Evolutionary conservation across 306 rosid genomes (phyloP).

Genomic region (Cucumis cinereus): DNA sequence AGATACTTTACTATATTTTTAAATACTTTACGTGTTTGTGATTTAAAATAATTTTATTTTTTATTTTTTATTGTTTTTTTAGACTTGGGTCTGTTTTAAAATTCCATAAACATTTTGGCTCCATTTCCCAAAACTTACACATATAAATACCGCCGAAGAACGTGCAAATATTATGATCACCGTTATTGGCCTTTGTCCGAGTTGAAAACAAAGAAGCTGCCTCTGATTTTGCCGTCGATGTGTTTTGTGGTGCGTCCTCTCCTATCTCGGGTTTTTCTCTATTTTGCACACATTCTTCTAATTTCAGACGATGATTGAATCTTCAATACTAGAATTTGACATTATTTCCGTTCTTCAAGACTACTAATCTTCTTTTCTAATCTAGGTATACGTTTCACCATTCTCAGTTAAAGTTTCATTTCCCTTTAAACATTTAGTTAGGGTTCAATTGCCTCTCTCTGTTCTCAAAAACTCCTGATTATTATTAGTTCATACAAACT

Average conservation of each 20-base stretch:
- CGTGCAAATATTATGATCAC: neutral
- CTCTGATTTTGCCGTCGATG: neutral
- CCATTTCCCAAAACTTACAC: neutral
- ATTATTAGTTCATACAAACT: neutral
- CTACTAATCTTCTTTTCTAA: neutral
- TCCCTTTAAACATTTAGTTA: neutral
- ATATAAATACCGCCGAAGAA: too few relatives aligned
- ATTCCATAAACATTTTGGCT: neutral
- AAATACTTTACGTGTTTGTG: too few relatives aligned
- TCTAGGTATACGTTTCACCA: too few relatives aligned
- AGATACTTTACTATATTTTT: too few relatives aligned
- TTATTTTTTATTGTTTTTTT: too few relatives aligned
- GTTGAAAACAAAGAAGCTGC: neutral
- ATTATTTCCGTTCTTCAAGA: neutral
- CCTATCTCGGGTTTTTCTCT: neutral
- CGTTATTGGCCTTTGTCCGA: neutral
- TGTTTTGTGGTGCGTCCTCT: neutral
- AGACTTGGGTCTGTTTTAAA: too few relatives aligned
- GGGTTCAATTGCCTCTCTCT: neutral
- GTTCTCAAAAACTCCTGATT: neutral
- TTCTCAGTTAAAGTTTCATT: neutral
- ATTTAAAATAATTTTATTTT: too few relatives aligned
- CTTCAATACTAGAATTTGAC: neutral
- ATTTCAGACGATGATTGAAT: neutral
- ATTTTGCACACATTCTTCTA: neutral